A percentile compares a stretch with the other conserved stretches of the same genome.
These are phyloP conservation scores for Ganoderma lingzhi DNA, from an alignment of 1,284 basidiomycete species.

Conservation along the genomic window DNA sequence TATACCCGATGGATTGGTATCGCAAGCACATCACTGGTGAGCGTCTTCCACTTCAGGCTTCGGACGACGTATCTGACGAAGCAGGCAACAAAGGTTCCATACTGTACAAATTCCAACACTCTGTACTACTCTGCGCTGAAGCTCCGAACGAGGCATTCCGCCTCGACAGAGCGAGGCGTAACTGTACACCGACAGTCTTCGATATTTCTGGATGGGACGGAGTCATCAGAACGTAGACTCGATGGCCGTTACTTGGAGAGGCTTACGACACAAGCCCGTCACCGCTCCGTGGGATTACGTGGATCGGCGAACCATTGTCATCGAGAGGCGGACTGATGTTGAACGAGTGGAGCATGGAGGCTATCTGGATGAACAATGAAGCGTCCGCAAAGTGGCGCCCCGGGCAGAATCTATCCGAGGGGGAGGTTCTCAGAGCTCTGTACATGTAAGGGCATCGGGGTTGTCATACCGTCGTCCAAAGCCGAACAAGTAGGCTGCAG, in stretches of 20 bases:
- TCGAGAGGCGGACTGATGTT: conserved; percentile 21
- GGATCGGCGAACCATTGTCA: conserved; percentile 16
- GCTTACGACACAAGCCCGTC: conserved; percentile 14
- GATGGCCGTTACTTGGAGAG: neutral
- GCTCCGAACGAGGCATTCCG: conserved; percentile 10
- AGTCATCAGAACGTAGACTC: neutral
- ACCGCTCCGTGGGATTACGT: neutral
- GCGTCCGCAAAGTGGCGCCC: conserved; percentile 22
- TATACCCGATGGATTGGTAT: too few species aligned
- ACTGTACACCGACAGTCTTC: conserved; percentile 12
- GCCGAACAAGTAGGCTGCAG: conserved; percentile 17
- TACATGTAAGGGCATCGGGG: neutral
- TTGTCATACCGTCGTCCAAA: conserved; percentile 24
- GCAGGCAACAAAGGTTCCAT: too few species aligned
- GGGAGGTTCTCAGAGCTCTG: neutral
- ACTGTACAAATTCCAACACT: too few species aligned
- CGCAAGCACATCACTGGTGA: too few species aligned
- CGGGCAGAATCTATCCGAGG: conserved; percentile 18
- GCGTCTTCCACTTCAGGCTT: too few species aligned
- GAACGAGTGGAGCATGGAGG: conserved; percentile 28
- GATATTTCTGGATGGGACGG: neutral
- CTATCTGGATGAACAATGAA: conserved; percentile 24
- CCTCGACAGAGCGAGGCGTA: conserved; percentile 8
- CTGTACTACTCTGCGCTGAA: neutral
- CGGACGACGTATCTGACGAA: too few species aligned